Evolutionary conservation across 768 basidiomycete species (phyloP), one percentile per base, ranked within the genome.

Genomic region (Leccinum broughii): DNA sequence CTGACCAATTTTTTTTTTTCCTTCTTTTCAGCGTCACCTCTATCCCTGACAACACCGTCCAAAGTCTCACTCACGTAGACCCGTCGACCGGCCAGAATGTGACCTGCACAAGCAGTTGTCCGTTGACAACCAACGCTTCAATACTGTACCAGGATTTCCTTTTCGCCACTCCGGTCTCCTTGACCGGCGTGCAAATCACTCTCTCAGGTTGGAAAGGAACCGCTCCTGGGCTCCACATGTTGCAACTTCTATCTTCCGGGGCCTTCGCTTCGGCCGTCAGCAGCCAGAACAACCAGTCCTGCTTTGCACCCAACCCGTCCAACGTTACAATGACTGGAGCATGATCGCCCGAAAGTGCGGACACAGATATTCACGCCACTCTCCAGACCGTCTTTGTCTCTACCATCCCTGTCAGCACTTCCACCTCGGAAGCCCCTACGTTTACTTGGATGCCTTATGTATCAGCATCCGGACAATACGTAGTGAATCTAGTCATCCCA

Each of bases 121-220:
- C 95, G 0, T 80, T 99, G 44, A 85, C 85, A 5, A 86, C 86
- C 50, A 85, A 97, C 71, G 72, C 90, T 3, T 81, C 85, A 11
- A 75, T 98, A 58, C 81, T 85, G 1, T 98, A 93, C 71, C 95
- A 98, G 73, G 97, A 99, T 74, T 99, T 97, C 77, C 77, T 97
- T 44, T 98, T 98, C 72, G 74, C 80, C 54, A 71, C 73, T 8
- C 74, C 82, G 6, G 70, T 84, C 34, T 76, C 80, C n/a, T 83
- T 98, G 66, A 97, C 95, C 6, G 97, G 97, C 53, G 85, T 97
- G 62, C 89, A 95, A 73, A 79, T 99, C 68, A 89, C 86, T 57
- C 78, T 98, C 20, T 85, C 87, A 8, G 76, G 80, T 51, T 96
- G 89, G 82, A 81, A 77, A 50, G 96, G 95, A 39, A 75, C 78